Evolutionary conservation across 1,284 basidiomycete genomes (phyloP).

Genomic region (Apiotrichum gamsii): DNA sequence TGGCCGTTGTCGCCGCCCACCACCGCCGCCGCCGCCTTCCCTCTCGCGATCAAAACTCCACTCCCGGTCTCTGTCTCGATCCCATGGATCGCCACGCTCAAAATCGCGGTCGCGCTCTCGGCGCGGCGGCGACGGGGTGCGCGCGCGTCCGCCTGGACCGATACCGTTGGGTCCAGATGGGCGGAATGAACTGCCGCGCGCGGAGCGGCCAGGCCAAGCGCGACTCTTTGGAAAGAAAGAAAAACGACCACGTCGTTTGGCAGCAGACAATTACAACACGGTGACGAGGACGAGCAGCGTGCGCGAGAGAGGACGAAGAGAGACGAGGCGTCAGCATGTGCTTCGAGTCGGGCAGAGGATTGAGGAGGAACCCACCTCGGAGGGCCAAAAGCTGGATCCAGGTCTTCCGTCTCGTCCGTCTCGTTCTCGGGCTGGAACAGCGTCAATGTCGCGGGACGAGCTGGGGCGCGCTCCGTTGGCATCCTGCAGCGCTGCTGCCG

Average conservation of each 20-base stretch:
- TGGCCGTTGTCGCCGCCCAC: background rate
- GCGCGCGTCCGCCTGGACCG: slow-evolving; percentile 1
- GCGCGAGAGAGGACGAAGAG: background rate
- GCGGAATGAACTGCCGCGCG: slow-evolving; percentile 10
- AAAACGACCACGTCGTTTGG: too few species aligned
- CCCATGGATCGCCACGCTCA: slow-evolving; percentile 3
- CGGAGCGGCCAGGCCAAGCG: slow-evolving; percentile 2
- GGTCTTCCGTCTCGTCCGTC: slow-evolving; percentile 3
- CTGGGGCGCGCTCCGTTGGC: slow-evolving; percentile 4
- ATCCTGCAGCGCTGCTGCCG: slow-evolving; percentile 14
- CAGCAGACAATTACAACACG: too few species aligned
- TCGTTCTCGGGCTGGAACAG: slow-evolving; percentile 16
- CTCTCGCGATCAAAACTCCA: slow-evolving; percentile 7
- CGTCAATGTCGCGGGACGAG: slow-evolving; percentile 18
- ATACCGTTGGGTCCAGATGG: slow-evolving; percentile 9
- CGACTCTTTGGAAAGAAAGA: slow-evolving; percentile 2
- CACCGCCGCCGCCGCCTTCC: slow-evolving; percentile 8
- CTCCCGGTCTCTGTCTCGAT: slow-evolving; percentile 1
- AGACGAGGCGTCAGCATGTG: background rate
- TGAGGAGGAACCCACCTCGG: slow-evolving; percentile 3
- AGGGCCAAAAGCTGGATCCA: slow-evolving; percentile 5
- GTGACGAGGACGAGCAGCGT: background rate
- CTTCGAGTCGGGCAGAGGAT: background rate
- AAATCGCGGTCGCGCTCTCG: slow-evolving; percentile 5
- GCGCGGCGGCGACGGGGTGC: slow-evolving; percentile 13